Evolutionary conservation across 1,139 yeast genomes (phyloP), one percentile per base, ranked within the genome.

Genomic region (Suhomyces bribrorum): DNA sequence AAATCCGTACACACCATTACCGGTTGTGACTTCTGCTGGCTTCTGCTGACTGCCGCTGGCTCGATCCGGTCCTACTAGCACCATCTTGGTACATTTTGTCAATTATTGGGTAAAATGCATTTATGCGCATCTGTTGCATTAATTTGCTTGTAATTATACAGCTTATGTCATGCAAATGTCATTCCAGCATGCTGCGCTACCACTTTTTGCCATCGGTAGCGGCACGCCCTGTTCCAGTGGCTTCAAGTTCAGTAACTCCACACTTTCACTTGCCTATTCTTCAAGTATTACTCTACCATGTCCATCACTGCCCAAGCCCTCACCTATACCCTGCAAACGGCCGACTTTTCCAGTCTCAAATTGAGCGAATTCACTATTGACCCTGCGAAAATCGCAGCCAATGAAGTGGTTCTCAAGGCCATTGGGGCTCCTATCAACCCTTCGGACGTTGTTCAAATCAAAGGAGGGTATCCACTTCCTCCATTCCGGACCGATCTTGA

Each of bases 391-490:
- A 35, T 54, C 34, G 42, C 32, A 9, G 40, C 47, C 22, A 41
- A 44, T 30, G 47, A 53, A 36, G 31, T 54, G 8, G 39, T 54
- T 11, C 33, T 54, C 22, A 50, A 48, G 30, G 45, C 56, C 6
- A 37, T 55, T 30, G 57, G 51, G 4, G 37, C 50, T 7, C 57
- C 59, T 3, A 41, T 54, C 29, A 70, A 70, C 47, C 76, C 76
- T 1, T 66, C 74, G 6, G 76, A 70, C 48, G 54, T 69, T 36
- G 62, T 64, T 41, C 75, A 66, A 44, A 59, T 70, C 23, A 63
- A 59, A 43, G 76, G 76, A 7, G 64, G 62, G 6, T 70, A 70
- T 48, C 73, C 74, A 11, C 59, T 69, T 12, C 63, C 61, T 29
- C 74, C 73, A 4, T 59, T 59, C 37, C 57, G 61, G 34, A 57